phyloP scores from a whole-genome alignment of 148 eudicot genomes.

The Nyssa sinensis region DNA sequence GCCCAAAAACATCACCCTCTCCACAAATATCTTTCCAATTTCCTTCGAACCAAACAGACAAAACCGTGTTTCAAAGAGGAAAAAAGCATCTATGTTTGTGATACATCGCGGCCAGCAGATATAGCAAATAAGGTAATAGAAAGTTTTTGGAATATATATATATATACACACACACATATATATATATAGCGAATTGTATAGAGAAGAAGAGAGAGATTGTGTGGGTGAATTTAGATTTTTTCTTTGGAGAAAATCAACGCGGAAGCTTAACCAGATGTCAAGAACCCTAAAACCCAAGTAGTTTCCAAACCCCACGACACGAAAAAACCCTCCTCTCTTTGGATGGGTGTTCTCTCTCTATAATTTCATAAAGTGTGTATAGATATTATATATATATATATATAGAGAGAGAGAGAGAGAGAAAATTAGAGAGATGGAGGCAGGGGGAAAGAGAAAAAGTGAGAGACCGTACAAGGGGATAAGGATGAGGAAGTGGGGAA shows the following conservation, averaged over 20 bases:
- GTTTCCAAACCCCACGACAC: not conserved
- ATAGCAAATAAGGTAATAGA: not conserved
- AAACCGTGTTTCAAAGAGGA: conserved; percentile 3
- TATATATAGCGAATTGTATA: not conserved
- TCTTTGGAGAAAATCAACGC: not conserved
- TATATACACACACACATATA: no score
- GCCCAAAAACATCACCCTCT: not conserved
- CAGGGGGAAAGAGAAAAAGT: conserved; percentile 36
- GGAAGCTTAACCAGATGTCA: conserved; percentile 12
- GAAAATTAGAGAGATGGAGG: conserved; percentile 22
- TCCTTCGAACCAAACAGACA: conserved; percentile 9
- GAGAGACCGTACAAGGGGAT: conserved; percentile 85
- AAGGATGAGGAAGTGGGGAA: conserved; percentile 97
- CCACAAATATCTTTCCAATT: conserved; percentile 9
- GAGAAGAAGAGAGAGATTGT: not conserved
- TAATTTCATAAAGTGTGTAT: not conserved
- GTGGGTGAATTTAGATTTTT: conserved; percentile 12
- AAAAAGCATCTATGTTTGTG: not conserved
- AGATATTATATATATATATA: not conserved
- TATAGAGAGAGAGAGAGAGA: not conserved
- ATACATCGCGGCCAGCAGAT: not conserved
- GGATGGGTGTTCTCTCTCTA: conserved; percentile 1
- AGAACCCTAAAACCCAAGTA: conserved; percentile 2
- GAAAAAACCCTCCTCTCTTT: not conserved
- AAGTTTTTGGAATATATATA: no score